These are phyloP conservation scores for Tulasnella sp. DNA, from an alignment of 768 basidiomycete genomes.

Conservation along the genomic window DNA sequence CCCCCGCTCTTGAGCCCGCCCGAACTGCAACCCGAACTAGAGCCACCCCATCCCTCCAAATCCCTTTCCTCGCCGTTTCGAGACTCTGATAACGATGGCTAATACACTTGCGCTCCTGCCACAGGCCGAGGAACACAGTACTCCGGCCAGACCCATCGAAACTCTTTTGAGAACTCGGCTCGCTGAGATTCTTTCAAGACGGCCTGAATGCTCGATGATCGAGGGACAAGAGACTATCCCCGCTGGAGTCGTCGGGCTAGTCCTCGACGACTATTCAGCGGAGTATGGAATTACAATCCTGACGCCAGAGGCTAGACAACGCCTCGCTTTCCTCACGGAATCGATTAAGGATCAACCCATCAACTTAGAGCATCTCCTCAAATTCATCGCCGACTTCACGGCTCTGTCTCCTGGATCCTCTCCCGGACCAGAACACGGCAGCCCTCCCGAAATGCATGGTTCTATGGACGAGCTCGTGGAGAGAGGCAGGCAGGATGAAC, in stretches of 20 bases:
- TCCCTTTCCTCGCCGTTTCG: not conserved
- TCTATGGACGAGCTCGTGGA: not conserved
- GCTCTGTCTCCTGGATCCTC: not conserved
- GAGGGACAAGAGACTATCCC: constrained; percentile 11
- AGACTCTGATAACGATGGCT: not conserved
- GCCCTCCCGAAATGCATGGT: not conserved
- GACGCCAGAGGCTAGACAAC: not conserved
- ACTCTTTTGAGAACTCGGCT: not conserved
- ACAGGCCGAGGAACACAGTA: not conserved
- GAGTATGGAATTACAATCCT: constrained; percentile 19
- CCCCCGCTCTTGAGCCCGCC: not conserved
- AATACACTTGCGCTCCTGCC: not conserved
- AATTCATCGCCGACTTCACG: constrained; percentile 11
- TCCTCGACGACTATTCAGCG: constrained; percentile 16
- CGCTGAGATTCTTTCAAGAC: not conserved
- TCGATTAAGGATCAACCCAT: not conserved
- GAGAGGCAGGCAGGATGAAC: not conserved
- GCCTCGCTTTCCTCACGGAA: not conserved
- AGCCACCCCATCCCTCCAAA: not conserved
- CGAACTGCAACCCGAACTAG: not conserved
- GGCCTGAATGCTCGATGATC: not conserved
- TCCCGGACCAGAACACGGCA: not conserved
- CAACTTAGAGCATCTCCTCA: not conserved
- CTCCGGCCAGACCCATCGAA: not conserved
- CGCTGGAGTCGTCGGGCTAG: not conserved